Percentiles rank a stretch among this genome's conserved stretches.
These are phyloP conservation scores for Dendrobium nobile DNA, from an alignment of 106 monocot species.

Conservation along the genomic window DNA sequence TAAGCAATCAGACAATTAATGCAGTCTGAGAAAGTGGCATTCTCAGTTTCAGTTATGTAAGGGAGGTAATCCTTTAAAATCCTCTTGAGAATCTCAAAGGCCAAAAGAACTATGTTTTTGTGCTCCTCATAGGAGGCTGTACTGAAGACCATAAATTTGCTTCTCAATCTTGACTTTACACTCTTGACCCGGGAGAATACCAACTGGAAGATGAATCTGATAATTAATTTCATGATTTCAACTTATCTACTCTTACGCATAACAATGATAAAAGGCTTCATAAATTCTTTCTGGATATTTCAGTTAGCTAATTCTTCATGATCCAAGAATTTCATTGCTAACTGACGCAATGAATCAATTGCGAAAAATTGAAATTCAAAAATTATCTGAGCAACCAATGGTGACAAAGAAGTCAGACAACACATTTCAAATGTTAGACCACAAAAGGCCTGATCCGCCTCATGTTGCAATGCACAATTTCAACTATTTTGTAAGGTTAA, in stretches of 20 bases:
- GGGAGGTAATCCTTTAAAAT: conserved; percentile 94
- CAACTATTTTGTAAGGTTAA: conserved; percentile 97
- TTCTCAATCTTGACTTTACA: conserved; percentile 98
- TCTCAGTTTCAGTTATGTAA: conserved; percentile 92
- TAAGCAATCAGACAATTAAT: conserved; percentile 96
- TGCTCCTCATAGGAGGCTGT: conserved; percentile 96
- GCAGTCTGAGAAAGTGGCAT: conserved; percentile 77
- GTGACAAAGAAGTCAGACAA: conserved; percentile 90
- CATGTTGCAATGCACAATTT: conserved; percentile 99
- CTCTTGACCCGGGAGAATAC: conserved; percentile 87
- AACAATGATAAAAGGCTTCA: conserved; percentile 99
- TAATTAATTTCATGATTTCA: conserved; percentile 91
- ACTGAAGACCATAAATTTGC: conserved; percentile 99
- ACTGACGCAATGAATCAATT: conserved; percentile 95
- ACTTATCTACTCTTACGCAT: conserved; percentile 98
- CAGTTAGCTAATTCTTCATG: conserved; percentile 92
- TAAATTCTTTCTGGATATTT: conserved; percentile 98
- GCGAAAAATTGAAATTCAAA: conserved; percentile 97
- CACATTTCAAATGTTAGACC: conserved; percentile 97
- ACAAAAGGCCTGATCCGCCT: conserved; percentile 96
- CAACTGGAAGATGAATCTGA: conserved; percentile 97
- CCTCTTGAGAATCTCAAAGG: conserved; percentile 95
- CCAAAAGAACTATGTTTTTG: conserved; percentile 91
- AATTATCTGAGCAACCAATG: conserved; percentile 96
- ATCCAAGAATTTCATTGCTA: conserved; percentile 97